These are phyloP conservation scores for Phytophthora litchii DNA, from an alignment of 352 stramenopile genomes.

Conservation along the genomic window DNA sequence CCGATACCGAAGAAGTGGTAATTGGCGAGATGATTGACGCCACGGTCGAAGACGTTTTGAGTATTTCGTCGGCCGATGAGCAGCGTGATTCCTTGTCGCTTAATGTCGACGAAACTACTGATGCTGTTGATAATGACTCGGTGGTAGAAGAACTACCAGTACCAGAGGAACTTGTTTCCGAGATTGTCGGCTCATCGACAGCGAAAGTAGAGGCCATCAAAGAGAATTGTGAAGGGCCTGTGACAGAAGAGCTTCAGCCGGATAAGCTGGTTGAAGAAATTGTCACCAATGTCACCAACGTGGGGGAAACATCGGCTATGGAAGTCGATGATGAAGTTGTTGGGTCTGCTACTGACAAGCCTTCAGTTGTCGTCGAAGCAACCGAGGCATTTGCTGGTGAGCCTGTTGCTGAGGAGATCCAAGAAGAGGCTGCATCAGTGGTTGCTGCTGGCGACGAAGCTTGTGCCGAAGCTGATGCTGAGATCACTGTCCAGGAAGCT, in stretches of 20 bases:
- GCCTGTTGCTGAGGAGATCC: neutral
- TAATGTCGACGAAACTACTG: neutral
- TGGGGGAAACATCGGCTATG: neutral
- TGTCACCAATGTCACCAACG: neutral
- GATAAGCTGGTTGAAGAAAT: neutral
- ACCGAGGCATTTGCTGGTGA: too few species aligned
- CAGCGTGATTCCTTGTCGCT: constrained; percentile 14
- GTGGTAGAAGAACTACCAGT: neutral
- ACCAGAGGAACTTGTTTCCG: neutral
- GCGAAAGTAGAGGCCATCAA: neutral
- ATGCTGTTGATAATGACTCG: neutral
- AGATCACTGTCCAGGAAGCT: neutral
- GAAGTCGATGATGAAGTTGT: too few species aligned
- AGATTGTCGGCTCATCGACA: neutral
- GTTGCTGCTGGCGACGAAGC: too few species aligned
- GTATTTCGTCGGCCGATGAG: constrained; percentile 11
- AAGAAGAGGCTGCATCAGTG: neutral
- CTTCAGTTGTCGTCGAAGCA: too few species aligned
- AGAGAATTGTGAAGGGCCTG: constrained; percentile 2
- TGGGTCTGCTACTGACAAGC: neutral
- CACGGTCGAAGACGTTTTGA: constrained; percentile 16
- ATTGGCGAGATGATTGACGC: constrained; percentile 13
- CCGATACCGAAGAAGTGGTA: constrained; percentile 12
- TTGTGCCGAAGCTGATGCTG: too few species aligned
- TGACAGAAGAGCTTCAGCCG: neutral